A percentile compares a stretch with the other conserved stretches of the same genome.
phyloP scores from a whole-genome alignment of 1,284 basidiomycete species.

The Puccinia horiana region DNA sequence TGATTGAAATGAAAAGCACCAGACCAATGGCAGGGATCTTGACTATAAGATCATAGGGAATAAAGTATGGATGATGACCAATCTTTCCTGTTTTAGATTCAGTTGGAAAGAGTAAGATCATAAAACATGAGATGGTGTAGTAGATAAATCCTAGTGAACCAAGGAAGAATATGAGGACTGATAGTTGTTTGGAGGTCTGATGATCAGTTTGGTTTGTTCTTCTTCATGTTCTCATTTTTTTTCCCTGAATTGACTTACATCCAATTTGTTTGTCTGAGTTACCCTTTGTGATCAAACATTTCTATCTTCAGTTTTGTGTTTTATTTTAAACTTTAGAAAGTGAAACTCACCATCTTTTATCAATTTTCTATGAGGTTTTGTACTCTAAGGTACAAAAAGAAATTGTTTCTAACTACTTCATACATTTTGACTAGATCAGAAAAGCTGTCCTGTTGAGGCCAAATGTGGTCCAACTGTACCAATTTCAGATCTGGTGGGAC shows the following conservation, averaged over 20 bases:
- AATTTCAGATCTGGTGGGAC: no score
- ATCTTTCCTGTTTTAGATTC: background rate
- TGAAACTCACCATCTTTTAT: no score
- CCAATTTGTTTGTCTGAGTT: conserved; percentile 5
- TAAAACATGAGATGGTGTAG: background rate
- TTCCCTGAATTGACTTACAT: background rate
- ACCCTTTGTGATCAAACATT: background rate
- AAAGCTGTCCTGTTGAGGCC: no score
- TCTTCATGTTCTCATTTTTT: background rate
- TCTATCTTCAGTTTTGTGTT: background rate
- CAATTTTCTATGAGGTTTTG: no score
- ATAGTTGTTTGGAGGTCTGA: background rate
- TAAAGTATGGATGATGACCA: background rate
- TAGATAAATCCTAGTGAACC: background rate
- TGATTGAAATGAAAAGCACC: background rate
- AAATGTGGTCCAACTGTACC: no score
- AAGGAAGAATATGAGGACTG: background rate
- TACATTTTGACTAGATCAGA: no score
- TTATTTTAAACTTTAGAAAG: no score
- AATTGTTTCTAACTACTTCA: no score
- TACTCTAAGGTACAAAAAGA: no score
- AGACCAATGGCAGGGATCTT: background rate
- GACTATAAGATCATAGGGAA: background rate
- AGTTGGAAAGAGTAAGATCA: background rate
- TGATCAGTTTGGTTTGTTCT: background rate